phyloP scores from a whole-genome alignment of 2,329 filamentous ascomycete species.

The Taxawa tesnikishii region DNA sequence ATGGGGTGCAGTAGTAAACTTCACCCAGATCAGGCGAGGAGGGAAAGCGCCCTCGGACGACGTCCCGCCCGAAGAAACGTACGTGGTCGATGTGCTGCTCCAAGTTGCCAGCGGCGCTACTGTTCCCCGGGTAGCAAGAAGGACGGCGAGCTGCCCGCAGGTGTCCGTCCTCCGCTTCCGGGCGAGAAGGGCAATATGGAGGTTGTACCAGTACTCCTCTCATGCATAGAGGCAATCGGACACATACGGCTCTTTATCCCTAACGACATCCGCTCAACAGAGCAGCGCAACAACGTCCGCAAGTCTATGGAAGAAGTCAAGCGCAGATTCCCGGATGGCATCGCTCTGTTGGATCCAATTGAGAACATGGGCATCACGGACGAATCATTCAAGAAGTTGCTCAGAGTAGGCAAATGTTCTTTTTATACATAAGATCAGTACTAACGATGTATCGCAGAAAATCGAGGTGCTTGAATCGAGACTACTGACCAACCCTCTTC shows the following conservation, averaged over 20 bases:
- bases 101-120: conserved; percentile 48
- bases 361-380: conserved; percentile 94
- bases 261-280: conserved; percentile 54
- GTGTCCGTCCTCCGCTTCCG: conserved; percentile 46
- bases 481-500: conserved; percentile 76
- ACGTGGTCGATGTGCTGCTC: conserved; percentile 73
- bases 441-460: conserved; percentile 43
- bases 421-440: too few species aligned
- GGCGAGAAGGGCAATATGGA: conserved; percentile 62
- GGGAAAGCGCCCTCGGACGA: conserved; percentile 57
- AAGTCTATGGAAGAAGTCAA: conserved; percentile 66
- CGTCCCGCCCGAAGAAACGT: conserved; percentile 60
- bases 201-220: conserved; percentile 74
- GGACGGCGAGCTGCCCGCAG: conserved; percentile 49
- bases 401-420: conserved; percentile 38
- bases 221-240: conserved; percentile 72
- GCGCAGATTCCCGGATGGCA: conserved; percentile 80
- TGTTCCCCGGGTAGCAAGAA: conserved; percentile 15
- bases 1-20: conserved; percentile 82
- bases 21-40: conserved; percentile 44
- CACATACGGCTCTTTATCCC: conserved; percentile 77
- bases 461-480: conserved; percentile 93
- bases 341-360: conserved; percentile 80
- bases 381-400: conserved; percentile 82
- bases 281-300: conserved; percentile 57